Evolutionary conservation across 1,139 yeast species (phyloP), one percentile per base, ranked within the genome.

Genomic region (Protomyces macrosporus): DNA sequence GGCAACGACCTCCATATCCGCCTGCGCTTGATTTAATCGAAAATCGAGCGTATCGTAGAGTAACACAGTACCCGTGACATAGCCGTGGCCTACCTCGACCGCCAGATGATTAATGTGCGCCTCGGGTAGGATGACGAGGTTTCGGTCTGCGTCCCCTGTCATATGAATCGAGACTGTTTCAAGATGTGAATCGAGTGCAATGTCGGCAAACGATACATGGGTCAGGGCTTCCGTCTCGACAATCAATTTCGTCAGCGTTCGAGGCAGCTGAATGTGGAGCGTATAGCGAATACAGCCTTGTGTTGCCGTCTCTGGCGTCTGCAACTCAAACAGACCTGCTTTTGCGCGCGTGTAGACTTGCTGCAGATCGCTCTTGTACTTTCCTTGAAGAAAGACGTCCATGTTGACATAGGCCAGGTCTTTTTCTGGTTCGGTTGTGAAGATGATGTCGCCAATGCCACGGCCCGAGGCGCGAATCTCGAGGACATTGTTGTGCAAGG

Each of bases 381-480:
- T 48, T 12, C 61, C 61, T 36, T 57, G 61, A n/a, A 57, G 30
- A 34, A 6, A 36, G 53, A 57, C 55, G 55, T 57, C 61, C 40
- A 57, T 34, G 10, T 54, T 42, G 23, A 57, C 61, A 14, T 57
- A 57, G 40, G 51, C 55, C 51, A 57, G 16, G 36, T 32, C 55
- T n/a, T 36, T 40, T 34, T 50, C 61, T 9, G 48, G 10, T 50
- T 57, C 61, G n/a, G 61, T 50, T 30, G 39, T 48, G 35, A 57
- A 51, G 16, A 33, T 14, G 55, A 57, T 57, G 40, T 51, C 61
- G 4, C 61, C 61, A 7, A 57, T 33, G 32, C 55, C 55, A 10
- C 55, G 39, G 3, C 61, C 61, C 33, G 61, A 40, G n/a, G 55
- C 40, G 51, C 51, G 39, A 23, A 57, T 50, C 39, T 50, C 55